Evolutionary conservation across 2,329 filamentous ascomycete genomes (phyloP), one percentile per base, ranked within the genome.

Genomic region (Exophiala oligosperma): DNA sequence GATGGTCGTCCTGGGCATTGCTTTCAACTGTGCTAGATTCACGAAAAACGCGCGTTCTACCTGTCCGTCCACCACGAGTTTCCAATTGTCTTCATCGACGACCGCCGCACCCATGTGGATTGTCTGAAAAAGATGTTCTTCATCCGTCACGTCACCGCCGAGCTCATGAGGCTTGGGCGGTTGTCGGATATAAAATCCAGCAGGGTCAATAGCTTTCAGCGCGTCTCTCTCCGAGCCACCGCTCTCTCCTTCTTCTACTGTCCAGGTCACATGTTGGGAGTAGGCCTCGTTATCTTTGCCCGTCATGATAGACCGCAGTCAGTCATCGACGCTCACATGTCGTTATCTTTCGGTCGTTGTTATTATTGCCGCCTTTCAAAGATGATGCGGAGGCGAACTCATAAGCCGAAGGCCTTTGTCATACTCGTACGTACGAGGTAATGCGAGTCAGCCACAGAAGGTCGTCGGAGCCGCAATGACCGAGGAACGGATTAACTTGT

Each of bases 61-160:
- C 2, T 73, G 61, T 2, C 72, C 73, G 49, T 70, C 67, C 14
- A 74, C 55, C 0, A 69, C 59, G 2, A 74, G 65, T 3, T 60
- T 56, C 66, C 70, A 74, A n/a, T 60, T 64, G 0, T 62, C 21
- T 6, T 61, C 24, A 23, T 72, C 66, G 12, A 74, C 63, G 2
- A 68, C 63, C 2, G 71, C 68, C 6, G 62, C 62, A 2, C 71
- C 72, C 68, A 74, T 71, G 56, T 74, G 72, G 11, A 72, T 69
- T 1, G 71, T 73, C 41, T 73, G 71, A 54, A 74, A 74, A 4
- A 74, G 67, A 4, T 65, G 54, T 5, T 52, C 52, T 12, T 72
- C 69, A 12, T 56, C 49, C 2, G 71, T 72, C 17, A 69, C 62
- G 46, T 60, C 61, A n/a, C 37, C 48, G 3, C 54, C 41, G 2